Evolutionary conservation across 2,329 filamentous ascomycete genomes (phyloP).

Genomic region (Nigrograna mackinnonii): DNA sequence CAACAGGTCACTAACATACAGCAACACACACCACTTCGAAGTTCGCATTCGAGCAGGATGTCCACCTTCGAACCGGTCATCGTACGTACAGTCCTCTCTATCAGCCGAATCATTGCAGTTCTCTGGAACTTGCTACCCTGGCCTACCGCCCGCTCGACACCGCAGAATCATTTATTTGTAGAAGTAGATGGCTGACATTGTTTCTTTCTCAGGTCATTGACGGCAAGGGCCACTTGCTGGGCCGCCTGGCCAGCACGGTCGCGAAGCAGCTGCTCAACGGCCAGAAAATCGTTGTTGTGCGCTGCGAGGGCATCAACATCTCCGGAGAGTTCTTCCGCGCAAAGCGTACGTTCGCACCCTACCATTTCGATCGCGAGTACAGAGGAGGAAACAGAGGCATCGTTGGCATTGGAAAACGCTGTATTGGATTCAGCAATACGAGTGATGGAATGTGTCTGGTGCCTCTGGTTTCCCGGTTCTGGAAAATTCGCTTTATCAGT

Average conservation of each 20-base stretch:
- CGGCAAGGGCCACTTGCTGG: constrained; percentile 99
- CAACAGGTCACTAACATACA: constrained; percentile 42
- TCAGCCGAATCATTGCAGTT: too few species aligned
- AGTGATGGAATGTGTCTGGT: too few species aligned
- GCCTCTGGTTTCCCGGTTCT: not conserved
- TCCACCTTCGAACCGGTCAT: constrained; percentile 68
- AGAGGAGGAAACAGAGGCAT: too few species aligned
- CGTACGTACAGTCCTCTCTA: constrained; percentile 61
- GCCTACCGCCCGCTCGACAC: too few species aligned
- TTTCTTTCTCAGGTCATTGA: constrained; percentile 72
- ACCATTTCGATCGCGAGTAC: too few species aligned
- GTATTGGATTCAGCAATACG: too few species aligned
- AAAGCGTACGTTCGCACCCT: constrained; percentile 84
- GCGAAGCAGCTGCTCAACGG: constrained; percentile 99
- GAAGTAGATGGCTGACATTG: constrained; percentile 29
- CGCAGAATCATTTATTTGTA: too few species aligned
- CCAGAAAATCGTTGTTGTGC: constrained; percentile 99
- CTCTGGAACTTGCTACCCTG: too few species aligned
- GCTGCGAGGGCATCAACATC: constrained; percentile 99
- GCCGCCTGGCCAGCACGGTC: constrained; percentile 96
- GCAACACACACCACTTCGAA: constrained; percentile 27
- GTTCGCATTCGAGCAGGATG: constrained; percentile 59
- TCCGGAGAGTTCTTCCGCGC: constrained; percentile 99
- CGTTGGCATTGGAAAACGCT: too few species aligned
- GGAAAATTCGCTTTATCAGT: constrained; percentile 9